These are phyloP conservation scores for Neofusicoccum sp. DNA, from an alignment of 2,329 filamentous ascomycete genomes.

Conservation along the genomic window DNA sequence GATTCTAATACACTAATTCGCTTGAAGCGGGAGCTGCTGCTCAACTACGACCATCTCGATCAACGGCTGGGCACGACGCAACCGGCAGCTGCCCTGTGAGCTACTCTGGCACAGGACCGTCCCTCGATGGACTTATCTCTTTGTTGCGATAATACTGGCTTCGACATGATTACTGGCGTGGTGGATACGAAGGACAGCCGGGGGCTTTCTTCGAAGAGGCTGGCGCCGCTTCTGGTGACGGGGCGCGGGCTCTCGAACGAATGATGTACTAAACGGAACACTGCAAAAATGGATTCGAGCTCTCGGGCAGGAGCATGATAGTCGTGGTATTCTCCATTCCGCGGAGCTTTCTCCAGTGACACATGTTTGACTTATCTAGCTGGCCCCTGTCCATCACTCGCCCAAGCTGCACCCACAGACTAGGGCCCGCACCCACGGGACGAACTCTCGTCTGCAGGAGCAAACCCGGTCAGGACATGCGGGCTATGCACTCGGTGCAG, in stretches of 20 bases:
- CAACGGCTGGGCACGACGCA: conserved; percentile 34
- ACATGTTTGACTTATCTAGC: background rate
- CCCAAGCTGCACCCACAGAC: background rate
- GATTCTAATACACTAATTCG: conserved; percentile 25
- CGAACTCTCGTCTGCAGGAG: background rate
- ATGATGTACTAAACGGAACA: background rate
- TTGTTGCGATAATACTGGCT: background rate
- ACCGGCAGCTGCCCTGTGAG: conserved; percentile 14
- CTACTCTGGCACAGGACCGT: background rate
- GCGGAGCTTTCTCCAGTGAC: background rate
- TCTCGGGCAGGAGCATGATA: background rate
- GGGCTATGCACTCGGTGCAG: background rate
- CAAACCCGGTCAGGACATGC: background rate
- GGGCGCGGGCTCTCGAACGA: background rate
- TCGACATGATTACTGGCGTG: background rate
- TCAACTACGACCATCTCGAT: conserved; percentile 56
- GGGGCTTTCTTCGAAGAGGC: background rate
- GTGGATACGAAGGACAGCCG: background rate
- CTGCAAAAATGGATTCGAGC: background rate
- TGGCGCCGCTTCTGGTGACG: background rate
- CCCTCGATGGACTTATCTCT: background rate
- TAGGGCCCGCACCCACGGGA: background rate
- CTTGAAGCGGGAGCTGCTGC: conserved; percentile 51
- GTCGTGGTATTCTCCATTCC: background rate
- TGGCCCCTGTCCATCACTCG: background rate